Percentiles rank a stretch among this genome's conserved stretches.
phyloP scores from a whole-genome alignment of 768 basidiomycete genomes.

The Hypsizygus marmoreus region DNA sequence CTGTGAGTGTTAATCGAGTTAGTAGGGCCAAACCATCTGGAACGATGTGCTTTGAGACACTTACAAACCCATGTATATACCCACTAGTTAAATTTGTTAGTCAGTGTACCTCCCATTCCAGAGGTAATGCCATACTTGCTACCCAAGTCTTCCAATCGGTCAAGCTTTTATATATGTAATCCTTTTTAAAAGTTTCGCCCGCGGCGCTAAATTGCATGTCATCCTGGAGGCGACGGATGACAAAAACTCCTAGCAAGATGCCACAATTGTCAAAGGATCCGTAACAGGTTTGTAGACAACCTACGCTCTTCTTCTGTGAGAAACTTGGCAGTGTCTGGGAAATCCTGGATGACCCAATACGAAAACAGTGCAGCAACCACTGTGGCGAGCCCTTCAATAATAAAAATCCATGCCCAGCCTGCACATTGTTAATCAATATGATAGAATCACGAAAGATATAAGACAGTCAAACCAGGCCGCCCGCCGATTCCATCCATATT shows the following conservation, averaged over 20 bases:
- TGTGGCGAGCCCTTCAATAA: constrained; percentile 73
- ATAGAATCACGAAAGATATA: constrained; percentile 31
- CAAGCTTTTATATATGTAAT: constrained; percentile 62
- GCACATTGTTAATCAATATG: background rate
- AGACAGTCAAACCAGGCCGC: constrained; percentile 51
- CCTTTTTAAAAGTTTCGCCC: constrained; percentile 54
- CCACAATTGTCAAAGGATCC: no score
- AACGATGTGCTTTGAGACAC: constrained; percentile 16
- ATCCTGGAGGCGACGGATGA: constrained; percentile 63
- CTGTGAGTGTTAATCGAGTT: constrained; percentile 23
- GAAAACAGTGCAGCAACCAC: constrained; percentile 58
- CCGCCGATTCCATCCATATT: constrained; percentile 73
- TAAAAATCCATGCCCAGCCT: constrained; percentile 74
- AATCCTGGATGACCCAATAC: constrained; percentile 77
- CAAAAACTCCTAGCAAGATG: constrained; percentile 59
- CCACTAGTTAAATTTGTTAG: constrained; percentile 43
- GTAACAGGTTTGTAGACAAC: constrained; percentile 12
- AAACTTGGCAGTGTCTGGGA: constrained; percentile 76
- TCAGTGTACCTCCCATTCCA: constrained; percentile 1
- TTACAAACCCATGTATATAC: constrained; percentile 72
- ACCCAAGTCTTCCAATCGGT: constrained; percentile 76
- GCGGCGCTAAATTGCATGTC: constrained; percentile 69
- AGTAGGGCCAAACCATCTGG: constrained; percentile 5
- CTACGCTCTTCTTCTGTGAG: constrained; percentile 62
- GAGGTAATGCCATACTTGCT: constrained; percentile 46